Percentiles rank a stretch among this genome's conserved stretches.
phyloP scores from a whole-genome alignment of 2,329 filamentous ascomycete genomes.

The Ascochyta rabiei region DNA sequence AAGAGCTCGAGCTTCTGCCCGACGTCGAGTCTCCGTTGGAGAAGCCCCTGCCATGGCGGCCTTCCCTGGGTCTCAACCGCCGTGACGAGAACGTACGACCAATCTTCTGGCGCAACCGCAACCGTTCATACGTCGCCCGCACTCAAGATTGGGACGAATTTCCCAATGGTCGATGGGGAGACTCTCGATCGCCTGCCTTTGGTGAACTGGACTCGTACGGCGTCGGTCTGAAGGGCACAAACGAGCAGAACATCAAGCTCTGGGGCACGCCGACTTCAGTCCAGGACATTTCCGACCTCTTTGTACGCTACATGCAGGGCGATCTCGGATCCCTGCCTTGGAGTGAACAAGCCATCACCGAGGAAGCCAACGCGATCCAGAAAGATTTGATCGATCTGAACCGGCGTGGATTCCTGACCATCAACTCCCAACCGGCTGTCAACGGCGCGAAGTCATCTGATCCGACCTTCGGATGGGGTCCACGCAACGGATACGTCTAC shows the following conservation, averaged over 20 bases:
- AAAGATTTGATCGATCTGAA: constrained; percentile 81
- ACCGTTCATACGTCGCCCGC: constrained; percentile 91
- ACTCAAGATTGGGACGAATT: constrained; percentile 99
- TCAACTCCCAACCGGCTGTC: constrained; percentile 97
- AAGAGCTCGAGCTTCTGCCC: constrained; percentile 84
- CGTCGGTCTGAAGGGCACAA: constrained; percentile 90
- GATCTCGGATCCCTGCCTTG: constrained; percentile 85
- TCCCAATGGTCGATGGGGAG: constrained; percentile 97
- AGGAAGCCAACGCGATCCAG: constrained; percentile 80
- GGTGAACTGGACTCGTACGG: constrained; percentile 94
- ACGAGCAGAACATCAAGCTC: constrained; percentile 92
- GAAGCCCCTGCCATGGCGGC: constrained; percentile 94
- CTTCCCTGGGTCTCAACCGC: constrained; percentile 86
- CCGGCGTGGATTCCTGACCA: constrained; percentile 83
- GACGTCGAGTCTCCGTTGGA: constrained; percentile 78
- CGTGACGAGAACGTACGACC: constrained; percentile 94
- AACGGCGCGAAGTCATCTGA: constrained; percentile 89
- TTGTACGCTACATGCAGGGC: constrained; percentile 82
- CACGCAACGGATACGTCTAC: constrained; percentile 93
- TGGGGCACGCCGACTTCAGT: constrained; percentile 87
- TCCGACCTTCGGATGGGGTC: constrained; percentile 90
- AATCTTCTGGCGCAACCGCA: constrained; percentile 98
- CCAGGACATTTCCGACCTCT: constrained; percentile 80
- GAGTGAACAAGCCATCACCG: constrained; percentile 87
- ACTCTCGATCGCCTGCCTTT: constrained; percentile 93